Evolutionary conservation across 1,284 basidiomycete genomes (phyloP).

Genomic region (Vanrija pseudolonga): DNA sequence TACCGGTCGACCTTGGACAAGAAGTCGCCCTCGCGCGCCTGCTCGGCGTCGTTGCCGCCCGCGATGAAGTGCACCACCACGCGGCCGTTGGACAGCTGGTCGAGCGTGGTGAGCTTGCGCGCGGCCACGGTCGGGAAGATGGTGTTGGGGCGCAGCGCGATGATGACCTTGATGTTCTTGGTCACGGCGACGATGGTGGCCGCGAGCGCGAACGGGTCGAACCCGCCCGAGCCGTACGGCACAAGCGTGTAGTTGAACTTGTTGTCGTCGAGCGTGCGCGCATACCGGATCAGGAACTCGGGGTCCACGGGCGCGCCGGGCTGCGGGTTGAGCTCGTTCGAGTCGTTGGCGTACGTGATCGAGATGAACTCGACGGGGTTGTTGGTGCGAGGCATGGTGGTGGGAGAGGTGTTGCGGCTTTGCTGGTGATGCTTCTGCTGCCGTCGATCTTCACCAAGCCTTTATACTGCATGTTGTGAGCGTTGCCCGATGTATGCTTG

Average conservation of each 20-base stretch:
- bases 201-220: conserved; percentile 33
- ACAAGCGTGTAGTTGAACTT: conserved; percentile 33
- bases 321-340: conserved; percentile 25
- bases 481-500: no score
- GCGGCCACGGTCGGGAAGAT: conserved; percentile 36
- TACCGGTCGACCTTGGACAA: conserved; percentile 30
- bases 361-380: conserved; percentile 33
- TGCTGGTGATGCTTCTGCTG: no score
- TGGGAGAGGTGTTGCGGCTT: no score
- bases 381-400: background rate
- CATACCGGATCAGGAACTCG: conserved; percentile 32
- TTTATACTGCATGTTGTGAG: no score
- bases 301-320: conserved; percentile 27
- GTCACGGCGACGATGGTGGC: conserved; percentile 26
- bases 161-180: conserved; percentile 29
- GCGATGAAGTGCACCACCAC: conserved; percentile 37
- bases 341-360: conserved; percentile 29
- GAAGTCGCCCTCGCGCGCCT: conserved; percentile 32
- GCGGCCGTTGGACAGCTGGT: conserved; percentile 26
- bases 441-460: no score
- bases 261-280: conserved; percentile 29
- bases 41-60: conserved; percentile 30
- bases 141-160: conserved; percentile 33
- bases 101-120: conserved; percentile 31
- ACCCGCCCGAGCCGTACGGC: conserved; percentile 26